These are phyloP conservation scores for Microbotryum scabiosae DNA, from an alignment of 1,284 basidiomycete genomes.

Conservation along the genomic window DNA sequence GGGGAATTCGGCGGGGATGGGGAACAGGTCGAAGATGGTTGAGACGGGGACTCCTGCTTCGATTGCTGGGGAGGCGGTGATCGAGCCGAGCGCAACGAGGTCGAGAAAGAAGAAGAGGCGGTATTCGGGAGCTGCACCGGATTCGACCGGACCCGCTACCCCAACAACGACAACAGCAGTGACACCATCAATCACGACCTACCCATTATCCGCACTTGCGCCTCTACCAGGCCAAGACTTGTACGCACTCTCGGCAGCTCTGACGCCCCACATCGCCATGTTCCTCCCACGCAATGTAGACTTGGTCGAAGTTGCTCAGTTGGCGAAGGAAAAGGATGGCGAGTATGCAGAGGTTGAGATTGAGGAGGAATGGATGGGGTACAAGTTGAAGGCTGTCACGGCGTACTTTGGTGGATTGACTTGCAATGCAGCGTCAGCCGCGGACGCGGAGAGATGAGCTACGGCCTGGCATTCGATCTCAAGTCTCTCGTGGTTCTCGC, in stretches of 20 bases:
- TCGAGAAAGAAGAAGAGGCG: constrained; percentile 1
- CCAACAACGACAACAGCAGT: not conserved
- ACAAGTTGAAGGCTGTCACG: constrained; percentile 60
- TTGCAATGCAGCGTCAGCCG: too few relatives aligned
- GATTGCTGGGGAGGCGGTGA: constrained; percentile 11
- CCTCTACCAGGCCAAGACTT: constrained; percentile 76
- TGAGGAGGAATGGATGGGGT: constrained; percentile 82
- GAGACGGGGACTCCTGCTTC: not conserved
- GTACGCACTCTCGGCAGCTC: constrained; percentile 58
- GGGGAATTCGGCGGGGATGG: not conserved
- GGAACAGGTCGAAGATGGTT: too few relatives aligned
- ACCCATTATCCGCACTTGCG: constrained; percentile 59
- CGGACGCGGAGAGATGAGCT: not conserved
- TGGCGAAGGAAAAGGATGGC: constrained; percentile 39
- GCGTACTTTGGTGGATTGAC: constrained; percentile 44
- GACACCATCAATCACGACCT: constrained; percentile 40
- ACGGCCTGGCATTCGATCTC: too few relatives aligned
- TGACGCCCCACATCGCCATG: constrained; percentile 76
- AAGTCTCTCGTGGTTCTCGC: too few relatives aligned
- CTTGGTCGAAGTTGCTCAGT: constrained; percentile 59
- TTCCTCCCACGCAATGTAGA: constrained; percentile 79
- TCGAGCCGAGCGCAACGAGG: not conserved
- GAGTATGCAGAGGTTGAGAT: constrained; percentile 57
- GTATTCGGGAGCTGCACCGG: not conserved
- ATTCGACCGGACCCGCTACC: not conserved